Base-by-base conservation (phyloP, 1,284 basidiomycete species). In the Papiliotrema terrestris region DNA sequence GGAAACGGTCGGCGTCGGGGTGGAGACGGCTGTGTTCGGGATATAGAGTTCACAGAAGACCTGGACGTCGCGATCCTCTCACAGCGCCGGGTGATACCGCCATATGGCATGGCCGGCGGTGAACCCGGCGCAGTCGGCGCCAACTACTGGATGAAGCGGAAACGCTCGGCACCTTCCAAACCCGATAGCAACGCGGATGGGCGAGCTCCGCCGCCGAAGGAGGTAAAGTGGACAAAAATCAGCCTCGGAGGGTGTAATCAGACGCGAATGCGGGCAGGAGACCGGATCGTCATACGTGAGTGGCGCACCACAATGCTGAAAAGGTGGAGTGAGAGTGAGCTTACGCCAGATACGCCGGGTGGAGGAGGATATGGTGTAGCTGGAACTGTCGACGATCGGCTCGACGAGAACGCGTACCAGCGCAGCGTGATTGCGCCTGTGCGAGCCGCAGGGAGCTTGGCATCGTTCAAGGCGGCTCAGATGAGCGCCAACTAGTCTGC, bases 91-190 rank as follows among this genome's bases (percentile, higher is more conserved):
- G 91, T 91, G 0, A 83, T 89, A 36, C 85, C 86, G 59, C 95
- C 95, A 11, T 97, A 95, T 72, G 95, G 95, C 2, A 74, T 94
- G 72, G 84, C 88, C 61, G 94, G 94, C 9, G 95, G 95, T 11
- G 84, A 83, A 17, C 80, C 84, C 4, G 94, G 86, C 9, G 79
- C 77, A 49, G 76, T 87, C 57, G 94, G 94, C 0, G 82, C 85
- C 47, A 98, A 98, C 73, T 85, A 87, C 20, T 98, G 94, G 94
- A 79, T 94, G 56, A 53, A 51, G 41, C 45, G 47, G 51, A 49
- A 32, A 32, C 29, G 29, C 6, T 11, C 29, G 6, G 11, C 11
- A 5, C 29, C 29, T 5, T 32, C 38, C 2, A 52, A 38, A 17
- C 29, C 29, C 22, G 35, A 49, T 26, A 44, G 29, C 29, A 32